Conservation (phyloP, 208 protist genomes). For the Balamuthia mandrillaris region DNA sequence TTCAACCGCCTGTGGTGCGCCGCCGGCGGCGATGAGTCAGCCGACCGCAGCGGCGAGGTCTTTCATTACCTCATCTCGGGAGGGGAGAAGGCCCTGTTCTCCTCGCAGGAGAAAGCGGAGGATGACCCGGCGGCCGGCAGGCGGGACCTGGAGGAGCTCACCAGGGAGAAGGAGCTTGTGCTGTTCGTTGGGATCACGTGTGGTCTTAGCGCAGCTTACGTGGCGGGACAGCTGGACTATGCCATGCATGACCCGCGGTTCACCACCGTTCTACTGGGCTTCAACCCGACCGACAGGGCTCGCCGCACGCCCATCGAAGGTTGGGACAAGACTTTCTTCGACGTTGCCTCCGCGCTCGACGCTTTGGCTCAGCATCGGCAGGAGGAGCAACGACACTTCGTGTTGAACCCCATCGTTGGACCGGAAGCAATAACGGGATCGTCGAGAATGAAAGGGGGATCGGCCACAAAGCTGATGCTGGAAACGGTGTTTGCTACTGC, state of each 20-base stretch:
- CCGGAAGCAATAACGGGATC: constrained; percentile 13
- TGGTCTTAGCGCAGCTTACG: background rate
- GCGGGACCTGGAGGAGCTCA: background rate
- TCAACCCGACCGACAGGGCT: background rate
- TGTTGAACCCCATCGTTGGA: constrained; percentile 16
- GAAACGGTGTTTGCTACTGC: background rate
- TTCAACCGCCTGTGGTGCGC: background rate
- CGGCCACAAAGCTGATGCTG: constrained; percentile 23
- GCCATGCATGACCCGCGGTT: constrained; percentile 1
- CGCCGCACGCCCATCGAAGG: constrained; percentile 1
- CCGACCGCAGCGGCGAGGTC: too few species aligned
- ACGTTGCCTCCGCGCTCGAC: background rate
- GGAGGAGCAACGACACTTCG: background rate
- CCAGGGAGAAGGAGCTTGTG: background rate
- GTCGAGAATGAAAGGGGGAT: constrained; percentile 14
- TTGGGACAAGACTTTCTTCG: background rate
- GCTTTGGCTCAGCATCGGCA: background rate
- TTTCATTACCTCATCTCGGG: constrained; percentile 9
- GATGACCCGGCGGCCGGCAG: background rate
- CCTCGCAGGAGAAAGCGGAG: background rate
- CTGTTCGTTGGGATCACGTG: constrained; percentile 27
- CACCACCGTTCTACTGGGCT: background rate
- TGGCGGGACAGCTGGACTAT: constrained; percentile 14
- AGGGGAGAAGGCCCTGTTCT: background rate
- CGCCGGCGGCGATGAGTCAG: background rate